Percentiles rank a stretch among this genome's conserved stretches.
Evolutionary conservation across 106 monocot species (phyloP).

Genomic region (Allium fistulosum): DNA sequence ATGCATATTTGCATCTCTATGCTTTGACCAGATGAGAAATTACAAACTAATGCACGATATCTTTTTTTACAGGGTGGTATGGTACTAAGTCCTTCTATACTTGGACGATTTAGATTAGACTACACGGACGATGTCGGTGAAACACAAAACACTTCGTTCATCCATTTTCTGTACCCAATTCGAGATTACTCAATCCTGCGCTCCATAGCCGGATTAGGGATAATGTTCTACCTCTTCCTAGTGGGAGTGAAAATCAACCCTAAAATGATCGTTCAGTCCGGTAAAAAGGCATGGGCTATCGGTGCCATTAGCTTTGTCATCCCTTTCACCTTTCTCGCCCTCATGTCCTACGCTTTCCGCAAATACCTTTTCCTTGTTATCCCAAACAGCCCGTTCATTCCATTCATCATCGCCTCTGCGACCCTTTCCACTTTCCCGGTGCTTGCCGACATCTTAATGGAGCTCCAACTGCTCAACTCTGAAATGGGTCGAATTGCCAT

Average conservation of each 20-base stretch:
- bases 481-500: constrained; percentile 45
- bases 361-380: neutral
- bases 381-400: neutral
- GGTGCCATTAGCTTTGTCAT: constrained; percentile 10
- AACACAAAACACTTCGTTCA: neutral
- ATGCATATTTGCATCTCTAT: no score
- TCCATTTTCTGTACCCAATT: neutral
- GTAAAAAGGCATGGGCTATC: constrained; percentile 4
- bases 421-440: constrained; percentile 21
- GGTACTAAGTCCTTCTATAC: neutral
- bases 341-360: neutral
- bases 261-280: neutral
- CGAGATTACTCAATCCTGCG: neutral
- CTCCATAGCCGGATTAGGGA: constrained; percentile 12
- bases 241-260: constrained; percentile 38
- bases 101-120: neutral
- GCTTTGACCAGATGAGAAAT: no score
- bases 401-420: neutral
- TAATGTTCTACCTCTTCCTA: constrained; percentile 36
- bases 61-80: constrained; percentile 6
- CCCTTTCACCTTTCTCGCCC: constrained; percentile 7
- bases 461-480: constrained; percentile 41
- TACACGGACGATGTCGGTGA: neutral
- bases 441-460: constrained; percentile 27
- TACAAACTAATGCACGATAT: no score